Conservation (phyloP, 2,329 filamentous ascomycete species). For the Fusarium caatingaense region DNA sequence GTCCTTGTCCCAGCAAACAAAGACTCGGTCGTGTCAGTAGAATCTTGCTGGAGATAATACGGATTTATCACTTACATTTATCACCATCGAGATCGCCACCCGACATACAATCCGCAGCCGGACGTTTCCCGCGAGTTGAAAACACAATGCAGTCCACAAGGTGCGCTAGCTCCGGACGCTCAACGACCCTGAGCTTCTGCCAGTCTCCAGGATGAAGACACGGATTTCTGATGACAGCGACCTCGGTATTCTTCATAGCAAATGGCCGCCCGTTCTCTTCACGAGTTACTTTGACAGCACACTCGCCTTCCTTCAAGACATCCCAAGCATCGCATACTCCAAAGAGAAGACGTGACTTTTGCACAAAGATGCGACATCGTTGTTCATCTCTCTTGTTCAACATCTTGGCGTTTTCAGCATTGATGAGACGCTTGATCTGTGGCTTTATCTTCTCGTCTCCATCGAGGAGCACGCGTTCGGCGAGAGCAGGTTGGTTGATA, state of each 20-base stretch:
- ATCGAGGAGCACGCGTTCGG: background rate
- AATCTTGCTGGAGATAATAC: rapidly evolving
- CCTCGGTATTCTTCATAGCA: background rate
- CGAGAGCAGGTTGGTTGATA: background rate
- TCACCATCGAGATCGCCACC: slow-evolving; percentile 6
- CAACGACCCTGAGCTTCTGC: slow-evolving; percentile 6
- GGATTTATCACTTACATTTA: background rate
- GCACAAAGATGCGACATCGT: background rate
- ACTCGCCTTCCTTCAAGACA: slow-evolving; percentile 1
- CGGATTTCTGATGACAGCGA: slow-evolving; percentile 5
- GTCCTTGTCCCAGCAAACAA: slow-evolving; percentile 4
- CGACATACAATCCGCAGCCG: slow-evolving; percentile 1
- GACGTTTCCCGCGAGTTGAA: background rate
- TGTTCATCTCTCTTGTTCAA: background rate
- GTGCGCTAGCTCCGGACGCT: background rate
- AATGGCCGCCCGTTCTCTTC: background rate
- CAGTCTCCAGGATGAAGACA: slow-evolving; percentile 14
- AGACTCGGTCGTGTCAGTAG: background rate
- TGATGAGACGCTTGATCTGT: background rate
- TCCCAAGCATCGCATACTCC: background rate
- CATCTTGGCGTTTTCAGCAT: background rate
- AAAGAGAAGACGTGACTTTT: background rate
- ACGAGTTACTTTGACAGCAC: background rate
- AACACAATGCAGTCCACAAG: slow-evolving; percentile 3
- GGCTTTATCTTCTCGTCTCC: background rate